Percentiles rank a stretch among this genome's conserved stretches.
Conservation (phyloP, 2,329 filamentous ascomycete genomes). For the Phialophora chinensis region DNA sequence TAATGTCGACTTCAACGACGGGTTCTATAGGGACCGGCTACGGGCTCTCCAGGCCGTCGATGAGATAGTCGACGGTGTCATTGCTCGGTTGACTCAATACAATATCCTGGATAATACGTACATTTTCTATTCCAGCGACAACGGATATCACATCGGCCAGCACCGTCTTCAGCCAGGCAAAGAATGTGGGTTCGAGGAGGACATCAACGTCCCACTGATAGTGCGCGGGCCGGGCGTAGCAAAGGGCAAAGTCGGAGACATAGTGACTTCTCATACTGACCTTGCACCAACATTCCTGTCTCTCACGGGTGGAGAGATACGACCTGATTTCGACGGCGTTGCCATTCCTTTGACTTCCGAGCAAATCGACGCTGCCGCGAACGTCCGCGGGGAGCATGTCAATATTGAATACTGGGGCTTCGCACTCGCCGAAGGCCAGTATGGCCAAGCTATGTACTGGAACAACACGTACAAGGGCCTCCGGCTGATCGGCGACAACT, state of each 20-base stretch:
- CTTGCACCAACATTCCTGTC: conserved; percentile 65
- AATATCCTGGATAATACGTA: conserved; percentile 60
- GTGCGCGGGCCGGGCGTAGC: conserved; percentile 65
- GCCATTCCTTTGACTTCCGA: conserved; percentile 52
- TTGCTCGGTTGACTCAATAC: conserved; percentile 50
- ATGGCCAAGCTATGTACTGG: conserved; percentile 30
- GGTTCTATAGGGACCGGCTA: conserved; percentile 59
- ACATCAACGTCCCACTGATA: conserved; percentile 65
- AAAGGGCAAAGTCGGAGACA: conserved; percentile 48
- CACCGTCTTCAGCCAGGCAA: conserved; percentile 65
- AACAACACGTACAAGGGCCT: conserved; percentile 49
- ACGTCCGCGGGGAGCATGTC: conserved; percentile 59
- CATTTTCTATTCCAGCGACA: conserved; percentile 67
- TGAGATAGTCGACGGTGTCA: conserved; percentile 58
- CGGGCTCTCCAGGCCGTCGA: conserved; percentile 61
- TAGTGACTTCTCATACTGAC: conserved; percentile 68
- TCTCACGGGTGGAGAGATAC: conserved; percentile 39
- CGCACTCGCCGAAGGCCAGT: conserved; percentile 44
- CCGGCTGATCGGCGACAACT: conserved; percentile 45
- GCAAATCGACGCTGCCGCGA: conserved; percentile 38
- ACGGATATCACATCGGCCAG: conserved; percentile 66
- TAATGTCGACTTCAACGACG: conserved; percentile 59
- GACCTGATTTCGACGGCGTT: conserved; percentile 63
- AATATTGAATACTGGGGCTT: conserved; percentile 64
- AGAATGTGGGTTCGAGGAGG: conserved; percentile 64